Base-by-base conservation (phyloP, 441 rosid genomes). In the Melastoma candidum region DNA sequence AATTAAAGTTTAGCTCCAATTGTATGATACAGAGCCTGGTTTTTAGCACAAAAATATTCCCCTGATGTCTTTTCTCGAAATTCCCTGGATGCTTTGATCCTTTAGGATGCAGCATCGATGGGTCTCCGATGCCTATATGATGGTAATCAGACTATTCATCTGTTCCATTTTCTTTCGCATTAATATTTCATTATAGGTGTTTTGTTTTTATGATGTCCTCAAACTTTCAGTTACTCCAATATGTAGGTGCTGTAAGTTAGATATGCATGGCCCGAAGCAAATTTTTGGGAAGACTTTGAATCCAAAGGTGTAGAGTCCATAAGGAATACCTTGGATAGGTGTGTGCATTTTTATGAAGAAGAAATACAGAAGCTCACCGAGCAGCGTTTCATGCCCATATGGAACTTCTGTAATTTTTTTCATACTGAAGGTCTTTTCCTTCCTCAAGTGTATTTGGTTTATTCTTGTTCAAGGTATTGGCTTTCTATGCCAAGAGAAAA, bases 351-450 rank as follows among this genome's bases (percentile, higher is more conserved):
- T 77, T 90, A 85, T 41, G 97, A 94, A 78, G 97, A 94, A 69
- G 99, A 94, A 71, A 79, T 94, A 77, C 89, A 97, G 63, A 90
- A 94, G 77, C 95, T 90, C 66, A 90, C 80, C 53, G 99, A 94
- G 76, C 99, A 83, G 54, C 82, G 94, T 48, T 80, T 82, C 75
- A 82, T 82, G 95, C 97, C 97, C 47, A 67, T 83, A 63, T 94
- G 99, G 99, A 94, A 79, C 80, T 94, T 94, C 69, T 90, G 97
- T 66, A 90, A 94, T 66, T 94, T 94, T 17, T 71, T 94, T 94
- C 74, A 90, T 94, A 72, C 67, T 94, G 68, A 94, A 94, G 99
- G 97, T 94, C 68, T 51, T 67, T 70, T 64, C 74, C 67, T 70
- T 72, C 74, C 65, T 68, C 47, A 46, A 48, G 53, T 46, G 62